Conservation (phyloP, 2,329 filamentous ascomycete species). For the Sclerotinia trifoliorum region DNA sequence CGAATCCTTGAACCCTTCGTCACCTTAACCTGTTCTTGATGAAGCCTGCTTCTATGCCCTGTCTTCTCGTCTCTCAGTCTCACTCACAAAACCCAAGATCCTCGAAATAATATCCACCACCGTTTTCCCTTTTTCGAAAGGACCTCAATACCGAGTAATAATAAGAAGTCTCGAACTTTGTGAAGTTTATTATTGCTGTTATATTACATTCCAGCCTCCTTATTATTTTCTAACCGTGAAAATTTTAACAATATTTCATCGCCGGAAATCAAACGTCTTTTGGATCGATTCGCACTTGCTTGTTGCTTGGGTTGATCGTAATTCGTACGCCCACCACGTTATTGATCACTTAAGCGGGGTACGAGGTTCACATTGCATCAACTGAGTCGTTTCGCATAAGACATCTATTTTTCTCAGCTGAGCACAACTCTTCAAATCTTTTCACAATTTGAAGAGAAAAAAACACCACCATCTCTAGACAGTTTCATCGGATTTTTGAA, state of each 20-base stretch:
- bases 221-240: slow-evolving; percentile 6
- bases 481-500: neutral
- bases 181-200: neutral
- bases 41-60: neutral
- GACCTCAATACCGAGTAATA: neutral
- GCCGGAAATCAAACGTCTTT: neutral
- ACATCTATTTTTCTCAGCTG: slow-evolving; percentile 15
- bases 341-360: slow-evolving; percentile 15
- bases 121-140: neutral
- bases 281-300: neutral
- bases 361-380: neutral
- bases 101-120: neutral
- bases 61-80: neutral
- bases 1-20: slow-evolving; percentile 8
- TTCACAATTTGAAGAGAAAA: neutral
- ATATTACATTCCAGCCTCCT: slow-evolving; percentile 15
- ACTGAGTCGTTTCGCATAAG: slow-evolving; percentile 8
- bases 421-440: neutral
- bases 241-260: neutral
- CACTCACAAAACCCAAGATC: neutral
- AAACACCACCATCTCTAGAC: neutral
- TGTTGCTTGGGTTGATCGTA: neutral
- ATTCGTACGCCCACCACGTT: neutral
- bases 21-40: slow-evolving; percentile 11
- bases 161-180: slow-evolving; percentile 7